Base-by-base conservation (phyloP, 768 basidiomycete species). In the Leccinum uliginosum region DNA sequence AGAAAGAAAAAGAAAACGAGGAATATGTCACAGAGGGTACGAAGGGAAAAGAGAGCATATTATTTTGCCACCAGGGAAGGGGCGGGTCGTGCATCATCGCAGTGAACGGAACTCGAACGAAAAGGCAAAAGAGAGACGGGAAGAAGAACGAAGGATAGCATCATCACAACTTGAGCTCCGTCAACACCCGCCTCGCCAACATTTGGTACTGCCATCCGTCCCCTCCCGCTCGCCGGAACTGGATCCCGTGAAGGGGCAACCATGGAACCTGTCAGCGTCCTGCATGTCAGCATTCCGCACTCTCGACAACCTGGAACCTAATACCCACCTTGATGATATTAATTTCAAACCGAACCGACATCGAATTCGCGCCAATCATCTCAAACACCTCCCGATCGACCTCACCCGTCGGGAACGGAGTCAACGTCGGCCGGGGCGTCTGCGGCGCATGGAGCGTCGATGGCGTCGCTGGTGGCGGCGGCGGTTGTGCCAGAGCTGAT, bases 161-260 rank as follows among this genome's bases (percentile, higher is more conserved):
- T 15, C 50, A 63, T 83, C 74, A 93, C 78, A 93, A 74, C 74
- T 93, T 93, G 69, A 93, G 80, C 71, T 93, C 91, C 38, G 91
- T 93, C 63, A 93, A 74, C 40, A 93, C 91, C 57, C 91, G 80
- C 62, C 91, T 80, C 23, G 91, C 94, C 40, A 98, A 81, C 91
- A 93, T 93, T 70, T 95, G 93, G 72, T 98, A 98, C 73, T 97
- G 93, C 94, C 94, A 98, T 0, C 89, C 91, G 62, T 96, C 91
- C 1, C 95, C 95, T 26, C 89, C 83, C 1, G 86, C 82, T 59
- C 96, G 80, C 49, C 96, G 85, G 76, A 98, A 98, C 67, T 98
- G 96, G 46, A 98, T 89, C 3, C 96, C 95, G 71, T 98, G 91
- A 19, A 98, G 74, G 3, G 93, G 93, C 50, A 98, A 75, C 86